Evolutionary conservation across 2,329 filamentous ascomycete species (phyloP).

Genomic region (Nemania sp.): DNA sequence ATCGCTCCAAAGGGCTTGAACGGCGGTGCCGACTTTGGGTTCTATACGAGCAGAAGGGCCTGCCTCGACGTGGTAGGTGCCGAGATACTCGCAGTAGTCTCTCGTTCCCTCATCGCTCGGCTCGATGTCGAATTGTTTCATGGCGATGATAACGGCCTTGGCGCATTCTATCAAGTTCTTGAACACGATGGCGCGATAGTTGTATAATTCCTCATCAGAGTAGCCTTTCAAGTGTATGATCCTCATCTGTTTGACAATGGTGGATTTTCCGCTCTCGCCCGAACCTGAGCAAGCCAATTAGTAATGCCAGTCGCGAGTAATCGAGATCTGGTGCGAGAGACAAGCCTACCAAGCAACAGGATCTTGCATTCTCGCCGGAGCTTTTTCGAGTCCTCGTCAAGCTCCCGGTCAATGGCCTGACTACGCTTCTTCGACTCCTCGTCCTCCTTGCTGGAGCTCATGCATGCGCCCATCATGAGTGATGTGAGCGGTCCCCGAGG

Average conservation of each 20-base stretch:
- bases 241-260: slow-evolving; percentile 99
- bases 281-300: slow-evolving; percentile 62
- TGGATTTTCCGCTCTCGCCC: slow-evolving; percentile 97
- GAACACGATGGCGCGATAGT: slow-evolving; percentile 95
- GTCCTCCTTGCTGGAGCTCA: slow-evolving; percentile 86
- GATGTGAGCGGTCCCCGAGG: slow-evolving; percentile 17
- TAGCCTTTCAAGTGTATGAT: slow-evolving; percentile 99
- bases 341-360: slow-evolving; percentile 76
- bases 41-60: slow-evolving; percentile 87
- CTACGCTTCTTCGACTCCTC: slow-evolving; percentile 93
- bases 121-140: slow-evolving; percentile 88
- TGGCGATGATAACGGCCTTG: slow-evolving; percentile 87
- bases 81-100: slow-evolving; percentile 76
- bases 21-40: slow-evolving; percentile 76
- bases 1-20: slow-evolving; percentile 88
- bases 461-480: slow-evolving; percentile 80
- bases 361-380: slow-evolving; percentile 99
- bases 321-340: background rate
- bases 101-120: slow-evolving; percentile 72
- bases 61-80: slow-evolving; percentile 87
- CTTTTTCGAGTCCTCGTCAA: slow-evolving; percentile 93
- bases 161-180: slow-evolving; percentile 98
- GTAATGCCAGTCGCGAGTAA: background rate
- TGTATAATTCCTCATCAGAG: slow-evolving; percentile 86
- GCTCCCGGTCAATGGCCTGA: slow-evolving; percentile 88